Evolutionary conservation across 2,329 filamentous ascomycete genomes (phyloP).

Genomic region (Apiospora koreana): DNA sequence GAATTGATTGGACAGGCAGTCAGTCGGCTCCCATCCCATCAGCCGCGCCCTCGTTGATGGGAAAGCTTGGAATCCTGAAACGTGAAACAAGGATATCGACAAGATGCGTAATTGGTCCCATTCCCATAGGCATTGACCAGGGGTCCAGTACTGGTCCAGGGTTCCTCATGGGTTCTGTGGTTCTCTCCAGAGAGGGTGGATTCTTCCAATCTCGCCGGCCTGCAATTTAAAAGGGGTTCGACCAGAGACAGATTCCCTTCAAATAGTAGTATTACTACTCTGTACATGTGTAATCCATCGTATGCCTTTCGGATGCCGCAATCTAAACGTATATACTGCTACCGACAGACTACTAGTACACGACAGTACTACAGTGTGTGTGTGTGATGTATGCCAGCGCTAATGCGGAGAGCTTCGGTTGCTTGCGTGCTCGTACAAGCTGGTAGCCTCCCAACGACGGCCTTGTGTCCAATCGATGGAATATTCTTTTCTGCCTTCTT

Average conservation of each 20-base stretch:
- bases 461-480: not conserved
- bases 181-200: conserved; percentile 2
- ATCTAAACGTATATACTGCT: too few species aligned
- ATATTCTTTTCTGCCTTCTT: not conserved
- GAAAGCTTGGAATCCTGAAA: conserved; percentile 9
- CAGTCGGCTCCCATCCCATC: not conserved
- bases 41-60: not conserved
- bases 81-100: conserved; percentile 7
- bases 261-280: too few species aligned
- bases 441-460: not conserved
- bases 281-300: too few species aligned
- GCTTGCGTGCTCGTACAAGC: conserved; percentile 4
- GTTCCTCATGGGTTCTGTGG: not conserved
- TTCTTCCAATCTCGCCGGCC: not conserved
- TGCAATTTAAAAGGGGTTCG: not conserved
- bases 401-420: not conserved
- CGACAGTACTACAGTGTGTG: not conserved
- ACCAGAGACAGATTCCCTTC: not conserved
- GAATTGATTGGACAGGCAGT: not conserved
- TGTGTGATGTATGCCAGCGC: not conserved
- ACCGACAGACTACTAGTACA: too few species aligned
- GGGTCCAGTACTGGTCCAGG: not conserved
- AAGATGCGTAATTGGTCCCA: conserved; percentile 6
- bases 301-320: not conserved
- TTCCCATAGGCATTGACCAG: not conserved